Conservation (phyloP, 2,329 filamentous ascomycete genomes). For the Sporothrix phasma region DNA sequence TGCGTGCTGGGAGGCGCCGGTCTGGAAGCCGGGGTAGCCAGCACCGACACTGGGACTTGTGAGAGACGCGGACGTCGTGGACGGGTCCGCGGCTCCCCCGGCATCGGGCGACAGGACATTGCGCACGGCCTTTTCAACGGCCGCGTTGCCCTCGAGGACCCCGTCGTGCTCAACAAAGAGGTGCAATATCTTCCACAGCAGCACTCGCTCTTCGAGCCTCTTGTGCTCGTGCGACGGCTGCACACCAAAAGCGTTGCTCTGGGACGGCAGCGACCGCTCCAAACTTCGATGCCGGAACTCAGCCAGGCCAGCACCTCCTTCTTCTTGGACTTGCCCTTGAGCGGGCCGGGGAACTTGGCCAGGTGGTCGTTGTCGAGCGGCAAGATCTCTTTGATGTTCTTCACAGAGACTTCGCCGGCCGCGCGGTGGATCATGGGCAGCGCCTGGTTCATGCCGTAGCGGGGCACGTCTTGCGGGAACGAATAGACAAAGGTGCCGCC, state of each 20-base stretch:
- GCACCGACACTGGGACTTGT: constrained; percentile 16
- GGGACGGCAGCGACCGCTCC: constrained; percentile 48
- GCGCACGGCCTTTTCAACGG: constrained; percentile 65
- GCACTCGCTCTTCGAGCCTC: constrained; percentile 64
- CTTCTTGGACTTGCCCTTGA: constrained; percentile 87
- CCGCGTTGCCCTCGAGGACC: constrained; percentile 58
- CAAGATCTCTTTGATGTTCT: constrained; percentile 62
- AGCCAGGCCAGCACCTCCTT: constrained; percentile 85
- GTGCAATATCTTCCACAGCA: constrained; percentile 80
- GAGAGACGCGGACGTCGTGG: constrained; percentile 4
- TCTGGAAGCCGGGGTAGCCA: constrained; percentile 14
- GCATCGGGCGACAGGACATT: constrained; percentile 45
- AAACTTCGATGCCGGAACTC: constrained; percentile 62
- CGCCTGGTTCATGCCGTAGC: constrained; percentile 66
- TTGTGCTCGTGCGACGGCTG: constrained; percentile 53
- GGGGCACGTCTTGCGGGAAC: constrained; percentile 80
- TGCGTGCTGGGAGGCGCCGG: neutral
- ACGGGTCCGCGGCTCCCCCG: neutral
- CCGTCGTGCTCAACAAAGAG: constrained; percentile 83
- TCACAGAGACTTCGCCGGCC: constrained; percentile 72
- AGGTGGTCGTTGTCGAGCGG: constrained; percentile 65
- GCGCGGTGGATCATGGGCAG: constrained; percentile 71
- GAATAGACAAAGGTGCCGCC: constrained; percentile 73
- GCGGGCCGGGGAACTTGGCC: constrained; percentile 77
- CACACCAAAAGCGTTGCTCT: constrained; percentile 38